phyloP scores from a whole-genome alignment of 1,139 yeast species.

The Spathaspora sp. region DNA sequence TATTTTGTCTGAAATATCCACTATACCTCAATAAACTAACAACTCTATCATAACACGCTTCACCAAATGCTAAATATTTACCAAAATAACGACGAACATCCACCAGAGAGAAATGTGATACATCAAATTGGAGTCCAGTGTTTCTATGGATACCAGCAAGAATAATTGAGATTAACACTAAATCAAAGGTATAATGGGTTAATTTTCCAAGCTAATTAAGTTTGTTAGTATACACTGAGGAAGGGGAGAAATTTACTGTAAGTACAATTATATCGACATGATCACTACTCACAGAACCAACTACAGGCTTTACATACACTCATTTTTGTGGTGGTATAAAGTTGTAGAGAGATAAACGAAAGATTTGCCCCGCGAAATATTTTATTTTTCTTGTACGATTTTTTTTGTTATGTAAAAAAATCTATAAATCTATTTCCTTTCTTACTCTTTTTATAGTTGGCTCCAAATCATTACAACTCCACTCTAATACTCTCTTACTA shows the following conservation, averaged over 20 bases:
- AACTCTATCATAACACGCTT: constrained; percentile 46
- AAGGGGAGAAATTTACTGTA: not conserved
- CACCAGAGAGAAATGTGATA: constrained; percentile 45
- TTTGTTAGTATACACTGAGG: constrained; percentile 8
- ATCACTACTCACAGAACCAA: not conserved
- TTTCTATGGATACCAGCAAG: constrained; percentile 65
- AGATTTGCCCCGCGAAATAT: not conserved
- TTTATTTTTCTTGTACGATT: not conserved
- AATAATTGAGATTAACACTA: constrained; percentile 59
- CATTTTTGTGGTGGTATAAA: not conserved
- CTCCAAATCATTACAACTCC: constrained; percentile 56
- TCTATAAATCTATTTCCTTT: constrained; percentile 4
- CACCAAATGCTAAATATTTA: constrained; percentile 55
- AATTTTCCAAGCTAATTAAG: constrained; percentile 46
- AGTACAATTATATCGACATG: not conserved
- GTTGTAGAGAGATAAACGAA: not conserved
- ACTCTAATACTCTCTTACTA: constrained; percentile 57
- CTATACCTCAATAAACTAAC: constrained; percentile 38
- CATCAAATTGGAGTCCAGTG: constrained; percentile 57
- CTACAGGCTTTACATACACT: not conserved
- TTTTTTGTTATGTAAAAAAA: not conserved
- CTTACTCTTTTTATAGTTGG: constrained; percentile 46
- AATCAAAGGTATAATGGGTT: constrained; percentile 57
- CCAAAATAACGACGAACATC: constrained; percentile 56
- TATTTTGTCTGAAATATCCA: constrained; percentile 47